These are phyloP conservation scores for Pichia sp. DNA, from an alignment of 1,139 yeast species.

Conservation along the genomic window DNA sequence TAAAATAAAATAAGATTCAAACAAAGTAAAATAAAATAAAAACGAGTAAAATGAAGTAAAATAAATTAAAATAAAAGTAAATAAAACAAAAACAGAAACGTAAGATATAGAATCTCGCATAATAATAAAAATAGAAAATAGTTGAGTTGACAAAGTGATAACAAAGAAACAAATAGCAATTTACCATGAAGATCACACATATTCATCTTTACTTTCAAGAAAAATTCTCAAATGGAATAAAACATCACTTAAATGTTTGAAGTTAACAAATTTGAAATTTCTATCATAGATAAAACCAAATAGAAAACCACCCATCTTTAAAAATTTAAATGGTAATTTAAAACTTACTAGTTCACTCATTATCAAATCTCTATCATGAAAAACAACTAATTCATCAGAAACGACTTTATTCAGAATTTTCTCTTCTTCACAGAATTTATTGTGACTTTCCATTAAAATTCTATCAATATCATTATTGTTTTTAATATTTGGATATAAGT, in stretches of 20 bases:
- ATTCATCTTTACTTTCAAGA: constrained; percentile 29
- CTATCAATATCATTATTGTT: constrained; percentile 11
- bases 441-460: constrained; percentile 12
- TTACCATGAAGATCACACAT: constrained; percentile 15
- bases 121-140: background rate
- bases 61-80: too few relatives aligned
- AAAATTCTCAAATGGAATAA: constrained; percentile 38
- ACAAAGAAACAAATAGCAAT: background rate
- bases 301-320: constrained; percentile 53
- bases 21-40: too few relatives aligned
- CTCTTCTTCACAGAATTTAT: constrained; percentile 19
- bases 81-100: too few relatives aligned
- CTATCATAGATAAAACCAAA: constrained; percentile 47
- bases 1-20: too few relatives aligned
- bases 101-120: too few relatives aligned
- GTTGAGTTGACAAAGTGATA: background rate
- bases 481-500: background rate
- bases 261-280: constrained; percentile 50
- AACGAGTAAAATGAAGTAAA: too few relatives aligned
- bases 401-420: constrained; percentile 21
- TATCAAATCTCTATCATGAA: constrained; percentile 25
- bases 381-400: constrained; percentile 21
- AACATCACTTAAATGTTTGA: constrained; percentile 50
- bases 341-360: constrained; percentile 31
- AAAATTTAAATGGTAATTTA: constrained; percentile 38